phyloP scores from a whole-genome alignment of 768 basidiomycete species.

The Mycena amicta region DNA sequence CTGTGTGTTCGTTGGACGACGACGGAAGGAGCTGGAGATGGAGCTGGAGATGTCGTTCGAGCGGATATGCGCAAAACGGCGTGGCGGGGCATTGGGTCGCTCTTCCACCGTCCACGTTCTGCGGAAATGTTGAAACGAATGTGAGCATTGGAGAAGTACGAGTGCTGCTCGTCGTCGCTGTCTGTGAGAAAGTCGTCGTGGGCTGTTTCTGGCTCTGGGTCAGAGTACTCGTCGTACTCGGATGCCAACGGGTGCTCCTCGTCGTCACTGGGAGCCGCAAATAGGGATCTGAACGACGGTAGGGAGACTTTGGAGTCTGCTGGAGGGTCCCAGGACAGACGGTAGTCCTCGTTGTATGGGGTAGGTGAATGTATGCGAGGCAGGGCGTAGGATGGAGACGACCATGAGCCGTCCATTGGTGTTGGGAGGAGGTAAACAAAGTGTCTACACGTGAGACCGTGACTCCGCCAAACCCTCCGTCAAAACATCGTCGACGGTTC shows the following conservation, averaged over 20 bases:
- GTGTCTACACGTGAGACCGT: background rate
- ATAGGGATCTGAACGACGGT: slow-evolving; percentile 32
- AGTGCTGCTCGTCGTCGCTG: slow-evolving; percentile 23
- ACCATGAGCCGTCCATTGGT: background rate
- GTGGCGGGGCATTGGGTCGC: slow-evolving; percentile 44
- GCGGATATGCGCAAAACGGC: slow-evolving; percentile 35
- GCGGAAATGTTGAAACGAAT: slow-evolving; percentile 54
- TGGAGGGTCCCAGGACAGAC: slow-evolving; percentile 20
- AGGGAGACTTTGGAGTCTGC: slow-evolving; percentile 25
- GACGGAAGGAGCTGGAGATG: slow-evolving; percentile 28
- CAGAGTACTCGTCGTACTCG: slow-evolving; percentile 37
- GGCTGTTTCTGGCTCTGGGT: slow-evolving; percentile 38
- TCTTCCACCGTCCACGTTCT: slow-evolving; percentile 62
- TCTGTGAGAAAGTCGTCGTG: slow-evolving; percentile 29
- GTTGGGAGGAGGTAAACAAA: background rate
- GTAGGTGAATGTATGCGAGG: slow-evolving; percentile 17
- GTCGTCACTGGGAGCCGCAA: slow-evolving; percentile 20
- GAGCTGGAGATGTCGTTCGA: slow-evolving; percentile 34
- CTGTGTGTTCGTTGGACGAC: slow-evolving; percentile 27
- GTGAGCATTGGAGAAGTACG: slow-evolving; percentile 32
- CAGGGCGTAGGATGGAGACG: slow-evolving; percentile 4
- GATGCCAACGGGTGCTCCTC: slow-evolving; percentile 32
- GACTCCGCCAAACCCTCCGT: slow-evolving; percentile 3
- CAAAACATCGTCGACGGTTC: slow-evolving; percentile 32
- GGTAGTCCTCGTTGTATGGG: slow-evolving; percentile 13